phyloP scores from a whole-genome alignment of 768 basidiomycete species.

The Auriculariales sp. region DNA sequence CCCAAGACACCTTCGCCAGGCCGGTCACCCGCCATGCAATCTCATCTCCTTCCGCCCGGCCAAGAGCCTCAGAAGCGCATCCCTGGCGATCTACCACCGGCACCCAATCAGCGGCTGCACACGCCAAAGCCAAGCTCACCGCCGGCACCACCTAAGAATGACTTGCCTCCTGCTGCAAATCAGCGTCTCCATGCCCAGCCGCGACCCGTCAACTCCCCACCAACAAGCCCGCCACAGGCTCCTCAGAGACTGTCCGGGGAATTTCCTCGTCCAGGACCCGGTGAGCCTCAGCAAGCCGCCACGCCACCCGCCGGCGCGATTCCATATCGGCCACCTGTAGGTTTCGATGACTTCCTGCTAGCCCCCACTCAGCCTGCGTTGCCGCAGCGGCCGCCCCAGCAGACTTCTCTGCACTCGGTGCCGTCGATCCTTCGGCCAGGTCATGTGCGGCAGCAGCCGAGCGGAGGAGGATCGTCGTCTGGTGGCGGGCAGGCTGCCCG shows the following conservation, averaged over 20 bases:
- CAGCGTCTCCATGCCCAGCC: background rate
- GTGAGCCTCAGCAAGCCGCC: background rate
- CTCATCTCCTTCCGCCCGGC: background rate
- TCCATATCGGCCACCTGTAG: background rate
- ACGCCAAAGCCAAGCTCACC: background rate
- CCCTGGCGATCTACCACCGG: constrained; percentile 2
- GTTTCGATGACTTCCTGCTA: constrained; percentile 5
- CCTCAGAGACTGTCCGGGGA: background rate
- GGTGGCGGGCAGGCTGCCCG: background rate
- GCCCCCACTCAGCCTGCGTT: background rate
- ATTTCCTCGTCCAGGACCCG: background rate
- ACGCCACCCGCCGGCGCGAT: background rate
- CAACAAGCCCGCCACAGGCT: background rate
- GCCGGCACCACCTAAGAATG: background rate
- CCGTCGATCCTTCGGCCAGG: constrained; percentile 6
- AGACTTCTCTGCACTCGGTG: constrained; percentile 1
- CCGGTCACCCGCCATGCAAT: background rate
- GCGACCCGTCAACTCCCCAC: background rate
- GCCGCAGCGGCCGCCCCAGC: background rate
- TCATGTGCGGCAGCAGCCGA: background rate
- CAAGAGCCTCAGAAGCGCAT: constrained; percentile 6
- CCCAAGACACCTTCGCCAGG: constrained; percentile 28
- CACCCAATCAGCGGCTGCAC: background rate
- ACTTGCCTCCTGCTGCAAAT: background rate
- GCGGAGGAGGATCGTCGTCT: background rate